Conservation (phyloP, 495 filamentous ascomycete genomes). For the Thermothielavioides terrestris region DNA sequence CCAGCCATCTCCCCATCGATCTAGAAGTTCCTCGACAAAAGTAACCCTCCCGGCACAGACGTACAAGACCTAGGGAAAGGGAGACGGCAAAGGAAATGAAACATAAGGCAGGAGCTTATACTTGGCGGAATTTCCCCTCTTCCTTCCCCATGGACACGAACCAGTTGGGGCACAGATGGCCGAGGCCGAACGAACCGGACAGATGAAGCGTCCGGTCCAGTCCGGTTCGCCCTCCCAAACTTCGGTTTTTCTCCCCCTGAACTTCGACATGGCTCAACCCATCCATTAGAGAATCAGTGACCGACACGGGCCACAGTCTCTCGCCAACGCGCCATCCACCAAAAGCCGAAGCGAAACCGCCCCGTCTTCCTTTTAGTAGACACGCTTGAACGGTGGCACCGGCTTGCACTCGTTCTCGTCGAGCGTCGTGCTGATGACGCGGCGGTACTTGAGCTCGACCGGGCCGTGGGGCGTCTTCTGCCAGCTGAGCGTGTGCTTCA, state of each 20-base stretch:
- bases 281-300: not conserved
- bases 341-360: no score
- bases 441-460: slow-evolving; percentile 69
- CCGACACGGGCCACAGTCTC: no score
- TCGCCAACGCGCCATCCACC: no score
- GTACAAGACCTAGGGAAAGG: not conserved
- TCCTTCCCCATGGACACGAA: not conserved
- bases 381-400: slow-evolving; percentile 81
- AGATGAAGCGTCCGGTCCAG: no score
- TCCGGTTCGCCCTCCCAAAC: not conserved
- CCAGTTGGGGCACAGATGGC: not conserved
- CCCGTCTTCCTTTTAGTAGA: slow-evolving; percentile 52
- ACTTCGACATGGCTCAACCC: not conserved
- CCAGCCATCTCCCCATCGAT: not conserved
- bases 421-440: slow-evolving; percentile 66
- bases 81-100: not conserved
- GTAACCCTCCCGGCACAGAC: not conserved
- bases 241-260: not conserved
- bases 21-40: not conserved
- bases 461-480: slow-evolving; percentile 81
- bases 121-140: not conserved
- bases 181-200: no score
- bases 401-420: slow-evolving; percentile 86
- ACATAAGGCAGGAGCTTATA: slow-evolving; percentile 3
- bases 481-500: slow-evolving; percentile 95